phyloP scores from a whole-genome alignment of 1,139 yeast genomes.

The Taphrina wiesneri region DNA sequence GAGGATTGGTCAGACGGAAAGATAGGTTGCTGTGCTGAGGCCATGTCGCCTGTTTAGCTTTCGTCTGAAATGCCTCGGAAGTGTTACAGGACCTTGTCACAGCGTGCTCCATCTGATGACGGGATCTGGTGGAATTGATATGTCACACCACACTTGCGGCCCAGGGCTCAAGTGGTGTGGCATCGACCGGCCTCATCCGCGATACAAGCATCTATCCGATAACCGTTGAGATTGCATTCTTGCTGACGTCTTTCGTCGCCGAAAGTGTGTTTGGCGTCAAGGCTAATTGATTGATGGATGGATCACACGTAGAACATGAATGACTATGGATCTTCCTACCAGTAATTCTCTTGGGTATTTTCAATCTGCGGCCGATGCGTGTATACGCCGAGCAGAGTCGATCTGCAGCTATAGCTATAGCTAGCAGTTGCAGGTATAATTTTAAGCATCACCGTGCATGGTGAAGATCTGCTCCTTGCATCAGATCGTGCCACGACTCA shows the following conservation, averaged over 20 bases:
- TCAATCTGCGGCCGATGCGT: no score
- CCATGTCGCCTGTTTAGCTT: background rate
- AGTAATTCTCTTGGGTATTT: no score
- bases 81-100: background rate
- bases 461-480: background rate
- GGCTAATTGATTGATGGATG: no score
- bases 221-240: background rate
- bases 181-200: background rate
- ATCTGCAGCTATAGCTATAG: background rate
- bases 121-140: background rate
- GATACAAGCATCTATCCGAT: background rate
- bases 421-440: background rate
- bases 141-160: background rate
- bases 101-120: background rate
- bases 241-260: constrained; percentile 2
- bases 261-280: no score
- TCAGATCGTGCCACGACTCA: background rate
- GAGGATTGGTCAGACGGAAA: no score
- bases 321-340: no score
- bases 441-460: background rate
- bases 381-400: no score
- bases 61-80: background rate
- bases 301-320: no score
- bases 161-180: background rate
- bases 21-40: background rate